Evolutionary conservation across 2,329 filamentous ascomycete species (phyloP), one percentile per base, ranked within the genome.

Genomic region (Kalaharituber pfeilii): DNA sequence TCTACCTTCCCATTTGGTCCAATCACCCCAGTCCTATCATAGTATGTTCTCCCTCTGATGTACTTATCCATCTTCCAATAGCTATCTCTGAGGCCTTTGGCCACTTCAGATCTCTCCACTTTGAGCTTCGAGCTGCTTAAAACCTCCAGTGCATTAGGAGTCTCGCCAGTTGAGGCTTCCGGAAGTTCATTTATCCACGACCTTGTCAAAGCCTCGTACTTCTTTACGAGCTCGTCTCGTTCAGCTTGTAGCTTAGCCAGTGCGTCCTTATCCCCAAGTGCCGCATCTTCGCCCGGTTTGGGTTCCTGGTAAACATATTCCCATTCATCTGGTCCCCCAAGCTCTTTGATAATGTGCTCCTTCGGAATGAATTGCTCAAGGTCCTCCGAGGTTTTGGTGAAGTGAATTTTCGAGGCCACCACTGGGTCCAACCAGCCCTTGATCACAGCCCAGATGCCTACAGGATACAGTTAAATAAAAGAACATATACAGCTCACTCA

Each of bases 361-460:
- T 73, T 73, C 9, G 79, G 75, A 54, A 98, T 82, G 66, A 82
- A 95, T 54, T 80, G 73, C 59, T 84, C 78, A 52, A 98, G 73
- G 52, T 95, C 89, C 53, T 82, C 76, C 53, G 80, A 72, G 61
- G 79, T 86, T 65, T 86, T 91, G 55, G 85, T 91, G 68, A 96
- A 96, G 67, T 95, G 81, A 20, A 98, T 83, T 69, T 98, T 98
- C 65, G 78, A 76, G 24, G 91, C 91, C 26, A 98, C 89, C 2
- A 98, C 89, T 1, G 91, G 91, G 67, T 98, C 91, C 33, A 98
- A 78, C 91, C 91, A 98, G 62, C 88, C 87, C 60, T 80, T 81
- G 66, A 98, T 94, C 60, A 98, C 85, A 67, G 80, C 87, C 91
- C 89, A 96, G 60, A 96, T 85, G n/a, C 85, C 84, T 84, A 22